Evolutionary conservation across 441 rosid species (phyloP), one percentile per base, ranked within the genome.

Genomic region (Omphalea diandra): DNA sequence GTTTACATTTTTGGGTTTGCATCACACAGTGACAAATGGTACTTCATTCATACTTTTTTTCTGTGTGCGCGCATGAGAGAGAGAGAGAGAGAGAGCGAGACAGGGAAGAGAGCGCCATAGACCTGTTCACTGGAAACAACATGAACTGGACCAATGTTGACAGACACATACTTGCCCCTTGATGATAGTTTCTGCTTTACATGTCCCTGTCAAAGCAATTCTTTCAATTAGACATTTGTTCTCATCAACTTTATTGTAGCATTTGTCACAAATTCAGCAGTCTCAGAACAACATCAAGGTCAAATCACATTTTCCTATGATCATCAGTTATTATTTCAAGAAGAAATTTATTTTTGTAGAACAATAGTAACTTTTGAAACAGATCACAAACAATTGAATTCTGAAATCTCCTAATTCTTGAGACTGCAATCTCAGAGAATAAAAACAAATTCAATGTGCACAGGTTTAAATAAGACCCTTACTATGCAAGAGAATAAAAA

Each of bases 111-210:
- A n/a, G n/a, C n/a, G n/a, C n/a, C n/a, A n/a, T n/a, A 58, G 57
- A 77, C 98, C 99, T 94, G 97, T 81, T 94, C 98, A 47, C 99
- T 94, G 72, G 99, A 94, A 70, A 81, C 76, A 63, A 94, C 98
- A 73, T 80, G 91, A 46, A 94, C 84, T 50, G 98, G 99, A 67
- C 99, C 99, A 57, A 94, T 94, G 79, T 92, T 94, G 70, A 94
- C 99, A 15, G 99, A 94, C 3, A 94, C 97, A 63, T 94, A 92
- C 81, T 92, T 92, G 63, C 99, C 98, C 79, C 93, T 85, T 11
- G 94, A 85, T 61, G 99, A 94, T 67, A 92, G 68, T 74, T 90
- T 94, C 86, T 90, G 98, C 84, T 79, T 89, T 73, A 94, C 99
- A 32, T 82, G 90, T 59, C 90, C 98, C 99, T 94, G 81, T 65